phyloP scores from a whole-genome alignment of 306 rosid genomes.

The Geum urbanum region DNA sequence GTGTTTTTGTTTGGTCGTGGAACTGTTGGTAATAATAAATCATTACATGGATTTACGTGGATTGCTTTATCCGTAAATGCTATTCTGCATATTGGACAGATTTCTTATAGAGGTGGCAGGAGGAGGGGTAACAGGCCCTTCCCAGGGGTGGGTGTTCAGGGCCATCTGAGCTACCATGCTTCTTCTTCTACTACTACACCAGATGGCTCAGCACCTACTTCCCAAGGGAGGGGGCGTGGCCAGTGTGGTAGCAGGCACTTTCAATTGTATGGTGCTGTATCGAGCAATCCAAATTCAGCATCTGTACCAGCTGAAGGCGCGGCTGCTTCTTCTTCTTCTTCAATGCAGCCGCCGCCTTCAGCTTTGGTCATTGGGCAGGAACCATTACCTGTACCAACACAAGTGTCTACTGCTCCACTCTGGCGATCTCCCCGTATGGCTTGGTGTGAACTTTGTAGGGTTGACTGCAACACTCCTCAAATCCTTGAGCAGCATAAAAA shows the following conservation, averaged over 20 bases:
- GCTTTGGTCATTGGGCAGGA: constrained; percentile 37
- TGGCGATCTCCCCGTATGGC: constrained; percentile 39
- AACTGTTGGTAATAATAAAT: constrained; percentile 18
- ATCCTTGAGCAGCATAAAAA: constrained; percentile 74
- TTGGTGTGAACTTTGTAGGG: constrained; percentile 83
- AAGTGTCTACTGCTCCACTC: constrained; percentile 45
- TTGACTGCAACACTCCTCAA: constrained; percentile 75
- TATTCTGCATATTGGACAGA: constrained; percentile 57
- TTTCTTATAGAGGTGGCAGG: constrained; percentile 68
- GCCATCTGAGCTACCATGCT: constrained; percentile 30
- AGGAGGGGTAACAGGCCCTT: constrained; percentile 66
- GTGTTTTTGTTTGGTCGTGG: background rate
- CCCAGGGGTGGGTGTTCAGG: constrained; percentile 66
- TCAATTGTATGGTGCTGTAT: constrained; percentile 43
- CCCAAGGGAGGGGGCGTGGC: constrained; percentile 54
- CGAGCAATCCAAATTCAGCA: constrained; percentile 31
- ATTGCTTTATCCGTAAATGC: constrained; percentile 39
- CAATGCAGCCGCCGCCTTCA: constrained; percentile 35
- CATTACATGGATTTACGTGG: constrained; percentile 19
- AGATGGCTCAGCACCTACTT: constrained; percentile 34
- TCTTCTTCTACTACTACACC: background rate
- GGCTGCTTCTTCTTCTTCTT: constrained; percentile 13
- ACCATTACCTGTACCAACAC: constrained; percentile 34
- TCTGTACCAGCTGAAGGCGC: constrained; percentile 40
- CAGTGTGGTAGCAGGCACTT: constrained; percentile 57